A percentile compares a stretch with the other conserved stretches of the same genome.
These are phyloP conservation scores for Orbilia oligospora DNA, from an alignment of 2,329 filamentous ascomycete genomes.

Conservation along the genomic window DNA sequence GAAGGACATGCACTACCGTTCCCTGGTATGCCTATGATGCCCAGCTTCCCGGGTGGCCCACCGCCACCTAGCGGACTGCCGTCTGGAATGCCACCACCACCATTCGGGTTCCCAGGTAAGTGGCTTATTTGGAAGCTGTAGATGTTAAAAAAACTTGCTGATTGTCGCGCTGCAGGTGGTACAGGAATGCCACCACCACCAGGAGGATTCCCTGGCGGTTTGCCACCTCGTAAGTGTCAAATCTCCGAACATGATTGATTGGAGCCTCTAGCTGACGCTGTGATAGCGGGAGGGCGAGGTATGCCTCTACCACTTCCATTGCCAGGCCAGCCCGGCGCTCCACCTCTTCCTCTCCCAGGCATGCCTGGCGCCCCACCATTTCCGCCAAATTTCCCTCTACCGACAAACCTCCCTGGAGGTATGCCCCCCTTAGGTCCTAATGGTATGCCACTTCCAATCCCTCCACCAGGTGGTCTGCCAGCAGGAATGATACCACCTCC, in stretches of 20 bases:
- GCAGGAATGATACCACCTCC: constrained; percentile 54
- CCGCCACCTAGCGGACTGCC: constrained; percentile 65
- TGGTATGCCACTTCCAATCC: constrained; percentile 53
- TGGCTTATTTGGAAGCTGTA: constrained; percentile 22
- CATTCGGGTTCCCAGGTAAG: constrained; percentile 77
- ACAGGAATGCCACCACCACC: constrained; percentile 56
- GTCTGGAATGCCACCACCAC: constrained; percentile 69
- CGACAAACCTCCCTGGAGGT: constrained; percentile 36
- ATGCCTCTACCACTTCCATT: constrained; percentile 59
- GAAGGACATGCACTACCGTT: constrained; percentile 82
- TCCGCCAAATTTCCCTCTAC: constrained; percentile 69
- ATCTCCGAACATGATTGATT: neutral
- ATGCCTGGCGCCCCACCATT: constrained; percentile 64
- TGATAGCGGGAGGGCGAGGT: constrained; percentile 55
- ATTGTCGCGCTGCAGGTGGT: constrained; percentile 20
- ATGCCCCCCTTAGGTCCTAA: constrained; percentile 54
- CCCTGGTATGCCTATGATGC: constrained; percentile 72
- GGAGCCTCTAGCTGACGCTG: neutral
- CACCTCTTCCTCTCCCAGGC: constrained; percentile 55
- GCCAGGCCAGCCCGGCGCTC: constrained; percentile 50
- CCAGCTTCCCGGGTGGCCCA: constrained; percentile 80
- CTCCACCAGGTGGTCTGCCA: constrained; percentile 44
- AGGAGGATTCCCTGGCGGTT: constrained; percentile 64
- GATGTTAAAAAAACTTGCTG: constrained; percentile 8
- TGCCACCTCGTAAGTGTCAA: constrained; percentile 63